Evolutionary conservation across 1,139 yeast genomes (phyloP), one percentile per base, ranked within the genome.

Genomic region (Kodamaea ohmeri): DNA sequence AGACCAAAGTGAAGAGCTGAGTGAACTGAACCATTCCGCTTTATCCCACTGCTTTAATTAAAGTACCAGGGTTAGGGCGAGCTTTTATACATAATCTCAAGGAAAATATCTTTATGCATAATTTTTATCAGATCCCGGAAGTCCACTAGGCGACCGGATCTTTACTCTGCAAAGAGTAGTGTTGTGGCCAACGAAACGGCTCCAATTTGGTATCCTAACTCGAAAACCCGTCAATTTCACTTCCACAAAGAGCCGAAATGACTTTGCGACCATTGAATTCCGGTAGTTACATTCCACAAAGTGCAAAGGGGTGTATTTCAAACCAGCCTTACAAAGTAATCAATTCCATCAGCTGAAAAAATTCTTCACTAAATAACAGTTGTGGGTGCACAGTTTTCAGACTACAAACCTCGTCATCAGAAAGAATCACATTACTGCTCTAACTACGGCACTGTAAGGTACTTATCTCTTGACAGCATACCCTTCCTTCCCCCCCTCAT

Each of bases 51-150:
- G 9, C 22, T 20, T 6, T 7, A 7, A 6, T 20, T 6, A 6
- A 9, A 20, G 22, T 7, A 7, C 9, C 6, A 6, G 12, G 27
- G 12, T 11, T 11, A 9, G 12, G 27, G n/a, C 27, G 13, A 8
- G 6, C 32, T 29, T 29, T 29, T 29, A 29, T 29, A 29, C 21
- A 25, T 20, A 7, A 9, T 25, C 6, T 25, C 16, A 9, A 4
- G 17, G 16, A 4, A 11, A 11, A 20, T 20, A 20, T 16, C 11
- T 17, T 17, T 25, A 25, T 25, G 31, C 21, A 25, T 31, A 39
- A 33, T 25, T 30, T 37, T 40, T 40, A 40, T 40, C 42, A 25
- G 42, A 40, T 40, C 40, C 40, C 38, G 35, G 35, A 34, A 27
- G 14, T 36, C 17, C 14, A 8, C 14, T 18, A 15, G 16, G 17